Base-by-base conservation (phyloP, 768 basidiomycete genomes). In the Mycena pura region DNA sequence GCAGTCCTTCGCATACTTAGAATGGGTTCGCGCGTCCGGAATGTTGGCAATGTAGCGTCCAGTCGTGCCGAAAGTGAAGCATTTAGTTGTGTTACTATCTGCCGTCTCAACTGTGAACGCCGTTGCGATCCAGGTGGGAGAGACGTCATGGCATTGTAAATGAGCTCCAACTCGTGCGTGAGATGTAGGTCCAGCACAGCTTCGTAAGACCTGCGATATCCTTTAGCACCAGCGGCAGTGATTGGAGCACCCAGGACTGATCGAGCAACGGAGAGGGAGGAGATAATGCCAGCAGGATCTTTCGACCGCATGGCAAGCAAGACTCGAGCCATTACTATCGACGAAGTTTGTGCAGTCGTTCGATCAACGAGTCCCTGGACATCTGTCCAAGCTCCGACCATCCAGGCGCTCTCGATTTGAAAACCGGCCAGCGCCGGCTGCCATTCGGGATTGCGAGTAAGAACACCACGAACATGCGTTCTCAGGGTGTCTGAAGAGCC, bases 401-500 rank as follows among this genome's bases (percentile, higher is more conserved):
- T 96, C 90, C 95, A 96, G 2, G 94, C 92, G 62, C 95, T 92
- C 77, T 99, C 96, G 11, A 92, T 87, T 67, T 94, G 92, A 70
- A 94, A 98, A 0, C 89, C 88, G 6, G 89, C 86, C 11, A 99
- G 78, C 3, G 83, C 80, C 6, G 80, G 71, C 57, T 90, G 84
- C 96, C 97, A 99, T 50, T 87, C 85, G 0, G 94, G 91, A 70
- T 93, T 87, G 13, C 89, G 87, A 39, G 88, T 90, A 19, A 99
- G 81, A 9, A 98, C 89, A 6, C 97, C 97, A 63, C 86, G 84
- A 25, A 99, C 95, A 72, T 99, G 97, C 1, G 96, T 99, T 38
- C 94, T 86, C 60, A 99, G 76, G 0, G 96, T 96, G 68, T 99
- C 97, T 96, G 68, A n/a, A 32, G 10, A 15, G 48, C 27, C 46